Evolutionary conservation across 768 basidiomycete species (phyloP).

Genomic region (Hypholoma fasciculare): DNA sequence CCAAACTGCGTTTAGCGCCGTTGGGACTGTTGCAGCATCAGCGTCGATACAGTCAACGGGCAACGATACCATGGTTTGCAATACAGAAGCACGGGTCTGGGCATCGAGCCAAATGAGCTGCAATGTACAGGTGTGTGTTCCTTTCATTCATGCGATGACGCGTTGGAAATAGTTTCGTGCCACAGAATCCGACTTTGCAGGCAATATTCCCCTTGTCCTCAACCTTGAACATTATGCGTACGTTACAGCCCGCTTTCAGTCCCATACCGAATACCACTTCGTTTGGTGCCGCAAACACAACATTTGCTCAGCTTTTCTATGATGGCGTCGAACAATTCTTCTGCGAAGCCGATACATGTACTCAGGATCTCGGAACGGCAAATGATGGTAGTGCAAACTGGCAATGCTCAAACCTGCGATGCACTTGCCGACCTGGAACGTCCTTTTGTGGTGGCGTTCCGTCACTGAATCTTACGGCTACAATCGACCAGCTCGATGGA

Average conservation of each 20-base stretch:
- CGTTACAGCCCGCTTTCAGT: constrained; percentile 65
- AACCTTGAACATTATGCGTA: constrained; percentile 78
- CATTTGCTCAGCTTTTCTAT: constrained; percentile 77
- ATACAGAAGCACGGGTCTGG: constrained; percentile 65
- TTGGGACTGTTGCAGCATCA: constrained; percentile 27
- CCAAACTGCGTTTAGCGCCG: constrained; percentile 55
- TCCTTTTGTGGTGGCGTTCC: constrained; percentile 70
- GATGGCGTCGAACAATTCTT: constrained; percentile 87
- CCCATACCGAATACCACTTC: constrained; percentile 64
- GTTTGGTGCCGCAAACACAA: constrained; percentile 51
- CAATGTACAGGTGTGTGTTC: constrained; percentile 62
- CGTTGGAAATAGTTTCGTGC: neutral
- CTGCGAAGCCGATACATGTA: constrained; percentile 73
- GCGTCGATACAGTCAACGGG: constrained; percentile 25
- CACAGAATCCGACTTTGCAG: constrained; percentile 84
- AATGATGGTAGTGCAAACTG: constrained; percentile 50
- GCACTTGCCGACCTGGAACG: constrained; percentile 68
- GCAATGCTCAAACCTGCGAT: constrained; percentile 73
- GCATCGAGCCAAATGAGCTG: constrained; percentile 86
- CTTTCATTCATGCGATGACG: neutral
- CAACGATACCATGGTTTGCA: constrained; percentile 74
- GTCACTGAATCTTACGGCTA: constrained; percentile 48
- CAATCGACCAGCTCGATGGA: constrained; percentile 68
- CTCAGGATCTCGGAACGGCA: constrained; percentile 47
- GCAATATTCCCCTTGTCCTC: constrained; percentile 69